Conservation (phyloP, 2,329 filamentous ascomycete species). For the Myriosclerotinia duriaeana region DNA sequence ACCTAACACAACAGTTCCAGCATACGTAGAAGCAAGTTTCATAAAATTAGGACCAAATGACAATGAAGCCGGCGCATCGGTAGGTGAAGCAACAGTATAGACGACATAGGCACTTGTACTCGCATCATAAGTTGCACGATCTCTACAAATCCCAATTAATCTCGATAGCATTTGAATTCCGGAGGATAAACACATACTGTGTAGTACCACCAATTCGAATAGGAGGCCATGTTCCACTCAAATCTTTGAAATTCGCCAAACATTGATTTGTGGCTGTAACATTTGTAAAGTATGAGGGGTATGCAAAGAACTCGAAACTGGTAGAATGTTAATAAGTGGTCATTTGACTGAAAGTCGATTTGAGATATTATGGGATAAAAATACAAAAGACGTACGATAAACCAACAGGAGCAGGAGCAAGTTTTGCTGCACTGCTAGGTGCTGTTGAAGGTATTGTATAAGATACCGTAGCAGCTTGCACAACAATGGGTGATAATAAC, state of each 20-base stretch:
- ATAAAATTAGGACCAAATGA: conserved; percentile 56
- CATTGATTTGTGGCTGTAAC: conserved; percentile 53
- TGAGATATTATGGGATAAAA: background rate
- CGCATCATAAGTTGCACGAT: conserved; percentile 53
- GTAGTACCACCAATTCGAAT: conserved; percentile 60
- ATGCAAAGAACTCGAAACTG: conserved; percentile 57
- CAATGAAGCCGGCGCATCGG: conserved; percentile 50
- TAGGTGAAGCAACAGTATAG: conserved; percentile 50
- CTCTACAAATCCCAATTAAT: conserved; percentile 38
- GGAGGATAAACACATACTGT: conserved; percentile 42
- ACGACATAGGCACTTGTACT: conserved; percentile 48
- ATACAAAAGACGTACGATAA: conserved; percentile 44
- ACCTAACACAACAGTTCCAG: conserved; percentile 51
- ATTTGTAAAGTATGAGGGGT: conserved; percentile 54
- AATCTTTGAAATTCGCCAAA: conserved; percentile 50
- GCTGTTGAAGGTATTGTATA: conserved; percentile 34
- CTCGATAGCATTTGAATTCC: background rate
- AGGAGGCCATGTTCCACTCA: conserved; percentile 53
- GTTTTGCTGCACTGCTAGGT: conserved; percentile 29
- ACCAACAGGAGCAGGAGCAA: conserved; percentile 47
- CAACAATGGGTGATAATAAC: background rate
- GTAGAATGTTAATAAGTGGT: background rate
- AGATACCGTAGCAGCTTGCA: conserved; percentile 15
- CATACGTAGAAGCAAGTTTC: conserved; percentile 49
- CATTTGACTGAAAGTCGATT: background rate